A percentile compares a stretch with the other conserved stretches of the same genome.
phyloP scores from a whole-genome alignment of 2,329 filamentous ascomycete species.

The Aspergillus japonicus region DNA sequence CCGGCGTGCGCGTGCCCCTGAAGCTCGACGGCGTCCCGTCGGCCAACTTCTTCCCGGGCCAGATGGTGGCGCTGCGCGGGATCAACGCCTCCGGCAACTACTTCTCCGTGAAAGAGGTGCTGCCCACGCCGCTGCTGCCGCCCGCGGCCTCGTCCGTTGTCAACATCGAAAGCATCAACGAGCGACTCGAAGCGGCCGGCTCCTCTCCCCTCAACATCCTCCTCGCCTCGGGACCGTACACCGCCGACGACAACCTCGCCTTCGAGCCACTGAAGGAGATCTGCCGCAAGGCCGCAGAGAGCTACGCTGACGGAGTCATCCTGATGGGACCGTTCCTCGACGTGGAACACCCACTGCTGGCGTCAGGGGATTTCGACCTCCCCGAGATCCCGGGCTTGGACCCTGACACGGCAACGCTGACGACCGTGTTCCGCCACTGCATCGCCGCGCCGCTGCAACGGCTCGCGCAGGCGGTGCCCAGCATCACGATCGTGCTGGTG shows the following conservation, averaged over 20 bases:
- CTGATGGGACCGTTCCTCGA: constrained; percentile 88
- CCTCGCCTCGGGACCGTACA: constrained; percentile 84
- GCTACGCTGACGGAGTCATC: constrained; percentile 74
- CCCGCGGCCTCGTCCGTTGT: constrained; percentile 68
- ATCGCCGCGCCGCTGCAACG: constrained; percentile 71
- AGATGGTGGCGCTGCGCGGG: constrained; percentile 83
- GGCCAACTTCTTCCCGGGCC: constrained; percentile 89
- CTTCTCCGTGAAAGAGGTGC: constrained; percentile 75
- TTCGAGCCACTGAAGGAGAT: constrained; percentile 84
- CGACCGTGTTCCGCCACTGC: constrained; percentile 77
- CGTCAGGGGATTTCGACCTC: constrained; percentile 74
- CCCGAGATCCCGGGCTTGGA: constrained; percentile 66
- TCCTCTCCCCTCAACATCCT: constrained; percentile 72
- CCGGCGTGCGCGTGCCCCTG: constrained; percentile 76
- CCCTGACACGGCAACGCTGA: constrained; percentile 74
- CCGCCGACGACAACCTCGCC: constrained; percentile 84
- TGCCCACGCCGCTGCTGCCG: constrained; percentile 72
- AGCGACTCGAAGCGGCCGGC: constrained; percentile 65
- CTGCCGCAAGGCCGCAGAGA: constrained; percentile 72
- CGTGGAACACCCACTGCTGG: constrained; percentile 82
- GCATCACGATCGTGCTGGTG: constrained; percentile 75
- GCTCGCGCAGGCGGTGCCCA: constrained; percentile 69
- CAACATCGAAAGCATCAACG: constrained; percentile 66
- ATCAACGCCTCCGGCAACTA: constrained; percentile 82
- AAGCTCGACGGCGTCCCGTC: constrained; percentile 67